Evolutionary conservation across 1,284 basidiomycete species (phyloP).

Genomic region (Malassezia japonica): DNA sequence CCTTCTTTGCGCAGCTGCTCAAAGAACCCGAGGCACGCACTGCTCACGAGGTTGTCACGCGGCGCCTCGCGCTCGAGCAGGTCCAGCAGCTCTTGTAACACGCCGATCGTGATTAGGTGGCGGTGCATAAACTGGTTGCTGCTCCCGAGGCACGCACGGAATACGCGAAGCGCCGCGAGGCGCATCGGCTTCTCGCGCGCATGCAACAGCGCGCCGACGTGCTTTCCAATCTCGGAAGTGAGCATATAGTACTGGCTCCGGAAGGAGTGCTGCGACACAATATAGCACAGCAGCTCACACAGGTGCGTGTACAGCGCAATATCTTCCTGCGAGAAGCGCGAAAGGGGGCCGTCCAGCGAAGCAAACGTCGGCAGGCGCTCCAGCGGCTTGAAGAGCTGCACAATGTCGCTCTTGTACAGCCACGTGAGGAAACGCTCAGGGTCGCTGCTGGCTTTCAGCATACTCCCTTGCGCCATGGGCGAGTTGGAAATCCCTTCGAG

Average conservation of each 20-base stretch:
- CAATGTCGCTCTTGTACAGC: slow-evolving; percentile 71
- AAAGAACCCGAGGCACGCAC: slow-evolving; percentile 89
- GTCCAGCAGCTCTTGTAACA: slow-evolving; percentile 71
- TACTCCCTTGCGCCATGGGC: slow-evolving; percentile 15
- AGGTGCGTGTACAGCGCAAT: slow-evolving; percentile 47
- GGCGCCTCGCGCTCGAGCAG: slow-evolving; percentile 69
- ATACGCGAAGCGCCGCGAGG: slow-evolving; percentile 62
- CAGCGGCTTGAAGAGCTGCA: slow-evolving; percentile 69
- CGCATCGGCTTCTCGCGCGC: slow-evolving; percentile 75
- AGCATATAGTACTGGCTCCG: slow-evolving; percentile 83
- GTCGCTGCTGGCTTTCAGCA: slow-evolving; percentile 60
- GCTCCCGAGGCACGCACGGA: slow-evolving; percentile 71
- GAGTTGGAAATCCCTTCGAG: slow-evolving; percentile 28
- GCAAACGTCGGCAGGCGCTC: slow-evolving; percentile 63
- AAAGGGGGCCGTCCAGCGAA: slow-evolving; percentile 20
- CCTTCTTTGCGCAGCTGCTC: slow-evolving; percentile 75
- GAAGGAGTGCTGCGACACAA: slow-evolving; percentile 68
- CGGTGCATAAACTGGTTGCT: slow-evolving; percentile 77
- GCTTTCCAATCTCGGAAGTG: slow-evolving; percentile 33
- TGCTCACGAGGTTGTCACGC: slow-evolving; percentile 82
- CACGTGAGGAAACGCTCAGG: slow-evolving; percentile 79
- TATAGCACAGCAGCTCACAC: slow-evolving; percentile 81
- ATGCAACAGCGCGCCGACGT: slow-evolving; percentile 53
- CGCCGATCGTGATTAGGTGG: slow-evolving; percentile 74
- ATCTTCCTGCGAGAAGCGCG: slow-evolving; percentile 16